Conservation (phyloP, 2,329 filamentous ascomycete genomes). For the Colletotrichum tabaci region DNA sequence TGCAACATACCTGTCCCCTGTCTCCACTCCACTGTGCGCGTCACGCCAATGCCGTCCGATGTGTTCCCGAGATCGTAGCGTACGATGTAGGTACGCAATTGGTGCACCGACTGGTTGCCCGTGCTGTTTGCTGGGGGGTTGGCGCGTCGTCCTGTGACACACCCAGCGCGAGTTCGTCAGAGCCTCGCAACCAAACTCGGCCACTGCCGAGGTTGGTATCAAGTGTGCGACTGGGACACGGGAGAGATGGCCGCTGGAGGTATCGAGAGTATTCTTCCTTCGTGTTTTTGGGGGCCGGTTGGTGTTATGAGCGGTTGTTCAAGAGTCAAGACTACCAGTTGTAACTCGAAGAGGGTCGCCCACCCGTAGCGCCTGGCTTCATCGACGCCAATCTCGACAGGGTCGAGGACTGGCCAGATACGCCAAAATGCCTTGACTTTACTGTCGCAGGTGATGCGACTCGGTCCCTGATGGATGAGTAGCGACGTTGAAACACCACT, state of each 20-base stretch:
- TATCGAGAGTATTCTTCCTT: conserved; percentile 2
- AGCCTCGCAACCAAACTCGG: conserved; percentile 18
- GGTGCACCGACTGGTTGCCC: not conserved
- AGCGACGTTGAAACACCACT: conserved; percentile 24
- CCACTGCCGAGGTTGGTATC: conserved; percentile 13
- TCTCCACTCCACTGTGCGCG: not conserved
- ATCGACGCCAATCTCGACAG: not conserved
- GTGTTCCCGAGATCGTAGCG: conserved; percentile 1
- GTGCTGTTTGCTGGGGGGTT: not conserved
- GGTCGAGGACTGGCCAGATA: not conserved
- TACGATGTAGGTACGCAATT: no score
- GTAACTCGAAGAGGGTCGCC: not conserved
- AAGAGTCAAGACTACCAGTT: not conserved
- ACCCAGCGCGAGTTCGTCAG: conserved; percentile 4
- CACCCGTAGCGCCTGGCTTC: not conserved
- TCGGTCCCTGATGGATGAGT: not conserved
- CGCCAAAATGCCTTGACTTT: not conserved
- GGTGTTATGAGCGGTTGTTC: not conserved
- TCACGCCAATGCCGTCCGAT: conserved; percentile 11
- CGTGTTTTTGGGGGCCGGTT: conserved; percentile 3
- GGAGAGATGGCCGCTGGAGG: conserved; percentile 7
- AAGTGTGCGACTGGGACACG: conserved; percentile 1
- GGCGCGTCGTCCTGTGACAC: not conserved
- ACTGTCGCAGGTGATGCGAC: conserved; percentile 4
- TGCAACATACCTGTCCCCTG: not conserved